Evolutionary conservation across 2,329 filamentous ascomycete genomes (phyloP), one percentile per base, ranked within the genome.

Genomic region (Calycina marina): DNA sequence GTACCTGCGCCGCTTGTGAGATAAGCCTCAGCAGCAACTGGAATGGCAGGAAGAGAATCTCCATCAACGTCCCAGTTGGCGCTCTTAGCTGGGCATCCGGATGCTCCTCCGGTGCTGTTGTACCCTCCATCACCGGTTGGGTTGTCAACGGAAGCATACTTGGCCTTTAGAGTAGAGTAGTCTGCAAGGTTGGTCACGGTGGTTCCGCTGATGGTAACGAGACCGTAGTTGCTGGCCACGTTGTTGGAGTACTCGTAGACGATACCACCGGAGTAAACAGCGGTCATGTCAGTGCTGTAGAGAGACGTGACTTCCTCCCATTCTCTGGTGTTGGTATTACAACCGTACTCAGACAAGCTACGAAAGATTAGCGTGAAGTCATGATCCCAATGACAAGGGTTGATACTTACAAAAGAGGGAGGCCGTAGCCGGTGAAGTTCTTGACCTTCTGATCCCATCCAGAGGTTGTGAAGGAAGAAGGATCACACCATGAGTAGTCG

Each of bases 191-290:
- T 56, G 13, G 55, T 55, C 20, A 62, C 56, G 18, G 48, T 53
- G 36, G 55, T 57, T 27, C 40, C 42, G 13, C 29, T 32, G 16
- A 51, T 48, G 2, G 36, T 42, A 10, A 53, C 50, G 14, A 53
- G 39, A 42, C 86, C 88, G 57, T 75, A 96, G 28, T 76, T 66
- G 60, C 76, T 83, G 39, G 67, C 65, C n/a, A n/a, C n/a, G 58
- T 92, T 84, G 50, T 79, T 61, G 6, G 80, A 77, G 65, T 93
- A 98, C 60, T 96, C 86, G 62, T 94, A 98, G 56, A 94, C 81
- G 24, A 98, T 71, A 56, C 90, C 90, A 49, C 90, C 90, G 25
- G 86, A 94, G 70, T 93, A 96, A 49, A 94, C 85, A 12, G 57
- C 47, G 5, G 78, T 85, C 88, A 96, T 96, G 38, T 93, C 56